Conservation (phyloP, 2,329 filamentous ascomycete genomes). For the Niveomyces coronatus region DNA sequence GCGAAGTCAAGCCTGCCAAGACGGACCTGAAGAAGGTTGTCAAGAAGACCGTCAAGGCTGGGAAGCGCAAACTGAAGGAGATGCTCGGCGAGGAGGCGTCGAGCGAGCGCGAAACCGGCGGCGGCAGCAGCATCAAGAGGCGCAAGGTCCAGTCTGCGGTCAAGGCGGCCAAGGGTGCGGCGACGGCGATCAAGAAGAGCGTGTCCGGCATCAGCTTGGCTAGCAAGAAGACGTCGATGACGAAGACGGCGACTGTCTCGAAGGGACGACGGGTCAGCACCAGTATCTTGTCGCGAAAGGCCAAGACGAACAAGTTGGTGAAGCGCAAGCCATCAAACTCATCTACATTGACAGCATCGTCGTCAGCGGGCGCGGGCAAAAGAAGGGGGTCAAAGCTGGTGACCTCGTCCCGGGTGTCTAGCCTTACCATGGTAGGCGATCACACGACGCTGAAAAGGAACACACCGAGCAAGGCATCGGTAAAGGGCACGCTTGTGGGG, state of each 20-base stretch:
- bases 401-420: slow-evolving; percentile 13
- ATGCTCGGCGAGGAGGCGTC: slow-evolving; percentile 32
- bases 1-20: slow-evolving; percentile 42
- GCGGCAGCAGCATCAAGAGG: slow-evolving; percentile 41
- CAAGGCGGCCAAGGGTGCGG: slow-evolving; percentile 27
- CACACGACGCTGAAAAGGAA: slow-evolving; percentile 6
- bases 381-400: slow-evolving; percentile 1
- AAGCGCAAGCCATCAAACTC: slow-evolving; percentile 6
- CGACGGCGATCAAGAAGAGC: slow-evolving; percentile 26
- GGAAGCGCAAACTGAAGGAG: slow-evolving; percentile 49
- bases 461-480: slow-evolving; percentile 8
- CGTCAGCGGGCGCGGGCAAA: not conserved
- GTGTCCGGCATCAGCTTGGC: slow-evolving; percentile 22
- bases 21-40: slow-evolving; percentile 28
- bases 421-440: slow-evolving; percentile 13
- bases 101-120: too few relatives aligned
- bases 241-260: slow-evolving; percentile 16
- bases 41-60: slow-evolving; percentile 33
- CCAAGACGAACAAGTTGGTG: slow-evolving; percentile 13
- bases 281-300: slow-evolving; percentile 19
- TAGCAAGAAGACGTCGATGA: slow-evolving; percentile 19
- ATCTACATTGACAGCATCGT: too few relatives aligned
- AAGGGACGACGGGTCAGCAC: slow-evolving; percentile 18
- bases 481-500: slow-evolving; percentile 12
- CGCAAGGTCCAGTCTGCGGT: slow-evolving; percentile 26